Evolutionary conservation across 345 rosid species (phyloP).

Genomic region (Camelina sativa): DNA sequence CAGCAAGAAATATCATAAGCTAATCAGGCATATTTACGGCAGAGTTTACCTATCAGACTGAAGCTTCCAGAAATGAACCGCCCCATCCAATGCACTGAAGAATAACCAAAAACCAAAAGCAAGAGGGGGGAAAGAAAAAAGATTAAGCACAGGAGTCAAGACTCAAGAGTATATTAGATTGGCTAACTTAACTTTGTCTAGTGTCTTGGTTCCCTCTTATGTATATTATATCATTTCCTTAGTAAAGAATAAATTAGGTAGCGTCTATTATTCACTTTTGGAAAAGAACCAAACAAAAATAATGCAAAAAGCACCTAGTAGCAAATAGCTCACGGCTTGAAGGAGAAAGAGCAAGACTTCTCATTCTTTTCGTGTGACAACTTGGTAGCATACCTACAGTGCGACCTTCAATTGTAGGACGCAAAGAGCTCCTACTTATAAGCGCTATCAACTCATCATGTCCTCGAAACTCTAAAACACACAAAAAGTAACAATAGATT

Average conservation of each 20-base stretch:
- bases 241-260: conserved; percentile 12
- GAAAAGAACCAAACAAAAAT: not conserved
- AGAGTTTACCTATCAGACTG: conserved; percentile 41
- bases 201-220: conserved; percentile 2
- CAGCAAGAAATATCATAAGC: conserved; percentile 4
- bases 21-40: conserved; percentile 14
- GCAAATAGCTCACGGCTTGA: conserved; percentile 43
- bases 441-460: conserved; percentile 48
- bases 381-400: conserved; percentile 43
- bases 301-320: conserved; percentile 36
- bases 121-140: not conserved
- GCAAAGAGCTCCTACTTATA: conserved; percentile 47
- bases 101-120: conserved; percentile 13
- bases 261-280: not conserved
- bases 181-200: conserved; percentile 10
- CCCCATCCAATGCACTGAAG: conserved; percentile 48
- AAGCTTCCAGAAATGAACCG: conserved; percentile 48
- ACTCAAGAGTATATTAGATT: not conserved
- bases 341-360: conserved; percentile 47
- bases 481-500: not conserved
- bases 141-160: conserved; percentile 19
- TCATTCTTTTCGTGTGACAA: conserved; percentile 46
- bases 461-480: conserved; percentile 37
- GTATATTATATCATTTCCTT: conserved; percentile 22
- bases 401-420: conserved; percentile 37